Evolutionary conservation across 1,284 basidiomycete genomes (phyloP).

Genomic region (Leccinum cinnamomeum): DNA sequence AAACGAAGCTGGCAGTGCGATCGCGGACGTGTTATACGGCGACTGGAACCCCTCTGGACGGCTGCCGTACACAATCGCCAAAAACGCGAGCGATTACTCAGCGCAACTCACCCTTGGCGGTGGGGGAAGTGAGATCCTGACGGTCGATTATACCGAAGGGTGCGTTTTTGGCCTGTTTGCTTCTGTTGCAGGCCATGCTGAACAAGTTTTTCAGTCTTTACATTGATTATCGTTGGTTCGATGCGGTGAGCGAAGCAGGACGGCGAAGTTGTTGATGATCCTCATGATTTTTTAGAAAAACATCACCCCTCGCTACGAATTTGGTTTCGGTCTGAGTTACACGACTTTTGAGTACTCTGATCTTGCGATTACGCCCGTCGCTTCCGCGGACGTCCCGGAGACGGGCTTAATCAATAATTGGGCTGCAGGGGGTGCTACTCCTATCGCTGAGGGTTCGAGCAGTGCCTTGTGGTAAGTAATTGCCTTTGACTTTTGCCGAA

Average conservation of each 20-base stretch:
- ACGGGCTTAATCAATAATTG: constrained; percentile 48
- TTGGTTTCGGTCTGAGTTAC: constrained; percentile 74
- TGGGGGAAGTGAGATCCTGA: constrained; percentile 25
- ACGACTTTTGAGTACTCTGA: constrained; percentile 71
- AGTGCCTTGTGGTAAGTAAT: constrained; percentile 35
- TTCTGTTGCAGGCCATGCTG: neutral
- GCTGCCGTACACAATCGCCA: constrained; percentile 62
- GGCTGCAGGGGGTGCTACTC: constrained; percentile 50
- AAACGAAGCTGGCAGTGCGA: constrained; percentile 52
- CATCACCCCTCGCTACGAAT: constrained; percentile 59
- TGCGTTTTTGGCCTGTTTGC: constrained; percentile 26
- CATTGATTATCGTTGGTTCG: constrained; percentile 62
- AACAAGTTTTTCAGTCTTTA: constrained; percentile 37
- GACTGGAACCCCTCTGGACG: constrained; percentile 54
- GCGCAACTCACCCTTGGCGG: constrained; percentile 36
- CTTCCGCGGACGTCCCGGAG: constrained; percentile 35
- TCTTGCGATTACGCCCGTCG: constrained; percentile 46
- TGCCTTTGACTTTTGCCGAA: constrained; percentile 4
- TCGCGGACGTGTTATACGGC: constrained; percentile 48
- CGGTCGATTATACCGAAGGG: constrained; percentile 41
- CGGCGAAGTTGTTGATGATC: neutral
- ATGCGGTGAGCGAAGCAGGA: constrained; percentile 29
- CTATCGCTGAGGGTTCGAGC: constrained; percentile 32
- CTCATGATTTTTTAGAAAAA: constrained; percentile 28
- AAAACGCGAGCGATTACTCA: constrained; percentile 35